A percentile compares a stretch with the other conserved stretches of the same genome.
These are phyloP conservation scores for Ceriops tagal DNA, from an alignment of 345 rosid species.

Conservation along the genomic window DNA sequence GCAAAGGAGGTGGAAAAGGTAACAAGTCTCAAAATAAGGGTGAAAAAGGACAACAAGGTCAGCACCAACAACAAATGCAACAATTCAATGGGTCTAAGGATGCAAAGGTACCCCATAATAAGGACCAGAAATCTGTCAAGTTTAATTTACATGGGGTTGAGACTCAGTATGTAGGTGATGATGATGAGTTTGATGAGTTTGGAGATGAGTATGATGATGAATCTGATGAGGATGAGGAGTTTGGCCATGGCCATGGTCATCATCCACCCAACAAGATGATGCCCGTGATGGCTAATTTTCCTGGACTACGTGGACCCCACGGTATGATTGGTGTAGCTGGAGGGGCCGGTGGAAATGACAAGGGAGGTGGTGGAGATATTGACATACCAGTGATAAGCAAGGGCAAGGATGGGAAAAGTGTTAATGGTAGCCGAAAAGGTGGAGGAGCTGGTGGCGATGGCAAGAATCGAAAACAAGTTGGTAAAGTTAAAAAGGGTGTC, in stretches of 20 bases:
- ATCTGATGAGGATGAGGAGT: conserved; percentile 41
- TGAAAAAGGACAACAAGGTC: conserved; percentile 35
- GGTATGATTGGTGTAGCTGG: conserved; percentile 30
- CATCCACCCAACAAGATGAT: conserved; percentile 43
- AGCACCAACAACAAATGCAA: conserved; percentile 19
- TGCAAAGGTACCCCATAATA: conserved; percentile 20
- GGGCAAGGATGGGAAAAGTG: background rate
- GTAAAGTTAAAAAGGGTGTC: conserved; percentile 37
- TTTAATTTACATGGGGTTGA: conserved; percentile 48
- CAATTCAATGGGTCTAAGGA: conserved; percentile 53
- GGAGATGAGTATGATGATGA: conserved; percentile 25
- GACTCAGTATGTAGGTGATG: conserved; percentile 25
- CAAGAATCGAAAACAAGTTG: conserved; percentile 17
- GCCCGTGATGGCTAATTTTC: conserved; percentile 25
- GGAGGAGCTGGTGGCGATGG: conserved; percentile 20
- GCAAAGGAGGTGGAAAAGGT: conserved; percentile 35
- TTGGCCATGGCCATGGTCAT: conserved; percentile 45
- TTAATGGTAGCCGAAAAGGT: conserved; percentile 16
- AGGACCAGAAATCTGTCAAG: conserved; percentile 62
- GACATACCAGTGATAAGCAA: background rate
- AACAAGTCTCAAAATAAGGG: conserved; percentile 47
- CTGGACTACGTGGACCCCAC: conserved; percentile 12
- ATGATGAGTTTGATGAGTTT: conserved; percentile 1
- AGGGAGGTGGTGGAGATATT: conserved; percentile 30
- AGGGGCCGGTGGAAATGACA: background rate